These are phyloP conservation scores for Ceratobasidium sp. DNA, from an alignment of 1,284 basidiomycete species.

Conservation along the genomic window DNA sequence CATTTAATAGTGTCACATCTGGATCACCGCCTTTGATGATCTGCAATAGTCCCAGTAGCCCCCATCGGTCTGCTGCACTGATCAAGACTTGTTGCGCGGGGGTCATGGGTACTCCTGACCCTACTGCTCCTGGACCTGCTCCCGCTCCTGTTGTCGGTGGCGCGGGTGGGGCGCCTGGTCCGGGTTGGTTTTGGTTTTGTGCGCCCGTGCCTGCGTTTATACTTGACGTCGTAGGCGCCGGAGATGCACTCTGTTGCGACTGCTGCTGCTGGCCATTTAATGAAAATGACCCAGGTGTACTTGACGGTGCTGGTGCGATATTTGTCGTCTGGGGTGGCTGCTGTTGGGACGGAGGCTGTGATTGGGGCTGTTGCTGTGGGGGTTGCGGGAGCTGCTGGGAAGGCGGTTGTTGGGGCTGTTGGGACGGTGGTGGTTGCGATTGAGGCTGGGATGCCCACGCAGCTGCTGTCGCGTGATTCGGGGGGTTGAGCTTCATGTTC, in stretches of 20 bases:
- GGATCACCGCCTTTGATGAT: constrained; percentile 92
- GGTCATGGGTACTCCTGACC: constrained; percentile 63
- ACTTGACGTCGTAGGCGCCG: constrained; percentile 39
- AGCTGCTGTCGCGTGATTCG: constrained; percentile 64
- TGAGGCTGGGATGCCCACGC: constrained; percentile 49
- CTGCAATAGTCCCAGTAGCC: constrained; percentile 84
- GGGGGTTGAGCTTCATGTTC: constrained; percentile 61
- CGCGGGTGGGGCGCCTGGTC: constrained; percentile 17
- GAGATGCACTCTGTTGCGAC: constrained; percentile 16
- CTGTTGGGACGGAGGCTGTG: constrained; percentile 40
- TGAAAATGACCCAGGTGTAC: constrained; percentile 47
- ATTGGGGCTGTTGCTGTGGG: constrained; percentile 48
- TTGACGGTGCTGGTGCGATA: constrained; percentile 48
- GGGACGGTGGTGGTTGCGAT: constrained; percentile 47
- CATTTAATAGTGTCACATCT: constrained; percentile 83
- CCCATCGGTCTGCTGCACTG: constrained; percentile 95
- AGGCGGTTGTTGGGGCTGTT: constrained; percentile 47
- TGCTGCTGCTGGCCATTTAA: constrained; percentile 36
- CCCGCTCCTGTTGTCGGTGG: constrained; percentile 39
- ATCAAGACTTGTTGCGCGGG: constrained; percentile 94
- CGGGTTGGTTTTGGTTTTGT: constrained; percentile 32
- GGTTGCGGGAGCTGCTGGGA: constrained; percentile 45
- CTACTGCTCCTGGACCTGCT: constrained; percentile 48
- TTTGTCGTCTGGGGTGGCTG: constrained; percentile 9
- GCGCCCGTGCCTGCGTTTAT: constrained; percentile 42